These are phyloP conservation scores for Linnemannia zychae DNA, from an alignment of 192 early-diverging fungal genomes.

Conservation along the genomic window DNA sequence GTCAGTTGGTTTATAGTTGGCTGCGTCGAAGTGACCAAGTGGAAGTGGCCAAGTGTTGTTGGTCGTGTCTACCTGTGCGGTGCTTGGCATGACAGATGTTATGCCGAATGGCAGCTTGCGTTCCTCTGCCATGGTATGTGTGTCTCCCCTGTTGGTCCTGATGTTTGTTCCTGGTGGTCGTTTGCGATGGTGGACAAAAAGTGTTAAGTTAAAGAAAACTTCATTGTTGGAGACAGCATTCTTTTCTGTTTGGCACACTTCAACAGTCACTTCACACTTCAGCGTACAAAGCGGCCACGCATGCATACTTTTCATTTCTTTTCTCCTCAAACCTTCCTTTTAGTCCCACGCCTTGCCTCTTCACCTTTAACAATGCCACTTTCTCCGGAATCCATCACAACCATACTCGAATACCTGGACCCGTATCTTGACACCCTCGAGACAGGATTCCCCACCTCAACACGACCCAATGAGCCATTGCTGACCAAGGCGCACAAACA, in stretches of 20 bases:
- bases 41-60: neutral
- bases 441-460: slow-evolving; percentile 49
- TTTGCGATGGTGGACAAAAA: neutral
- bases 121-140: slow-evolving; percentile 39
- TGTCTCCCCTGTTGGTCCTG: neutral
- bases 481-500: slow-evolving; percentile 37
- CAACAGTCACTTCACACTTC: too few relatives aligned
- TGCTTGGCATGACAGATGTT: slow-evolving; percentile 56
- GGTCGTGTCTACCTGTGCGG: slow-evolving; percentile 34
- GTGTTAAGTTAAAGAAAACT: neutral
- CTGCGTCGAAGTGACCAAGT: neutral
- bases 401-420: slow-evolving; percentile 43
- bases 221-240: neutral
- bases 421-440: slow-evolving; percentile 40
- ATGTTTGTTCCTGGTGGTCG: neutral
- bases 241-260: too few relatives aligned
- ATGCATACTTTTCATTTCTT: too few relatives aligned
- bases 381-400: slow-evolving; percentile 22
- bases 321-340: neutral
- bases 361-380: slow-evolving; percentile 19
- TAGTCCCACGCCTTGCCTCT: neutral
- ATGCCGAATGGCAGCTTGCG: slow-evolving; percentile 54
- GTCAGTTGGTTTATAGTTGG: neutral
- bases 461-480: slow-evolving; percentile 39
- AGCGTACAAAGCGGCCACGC: too few relatives aligned